Conservation (phyloP, 306 rosid genomes). For the Adenanthera pavonina region DNA sequence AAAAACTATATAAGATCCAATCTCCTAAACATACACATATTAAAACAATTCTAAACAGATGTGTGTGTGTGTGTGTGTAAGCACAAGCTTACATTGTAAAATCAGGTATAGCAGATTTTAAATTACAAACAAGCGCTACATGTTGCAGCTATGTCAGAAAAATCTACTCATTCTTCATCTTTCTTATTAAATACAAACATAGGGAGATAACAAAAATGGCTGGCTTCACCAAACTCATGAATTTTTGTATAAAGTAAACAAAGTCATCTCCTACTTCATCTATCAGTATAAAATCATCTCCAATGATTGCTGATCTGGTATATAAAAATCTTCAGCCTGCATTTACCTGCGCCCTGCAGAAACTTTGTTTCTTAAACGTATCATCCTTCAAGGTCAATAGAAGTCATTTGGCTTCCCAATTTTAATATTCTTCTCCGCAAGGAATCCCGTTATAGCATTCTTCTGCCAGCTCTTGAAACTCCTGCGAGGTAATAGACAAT, state of each 20-base stretch:
- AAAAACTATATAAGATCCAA: background rate
- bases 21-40: background rate
- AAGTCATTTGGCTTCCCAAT: slow-evolving; percentile 82
- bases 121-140: background rate
- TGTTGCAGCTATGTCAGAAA: background rate
- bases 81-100: background rate
- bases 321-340: slow-evolving; percentile 22
- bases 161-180: background rate
- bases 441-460: slow-evolving; percentile 78
- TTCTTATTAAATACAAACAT: background rate
- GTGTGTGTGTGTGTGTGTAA: background rate
- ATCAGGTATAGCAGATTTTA: background rate
- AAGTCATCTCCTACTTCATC: slow-evolving; percentile 17
- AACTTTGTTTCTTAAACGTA: slow-evolving; percentile 1
- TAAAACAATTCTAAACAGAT: background rate
- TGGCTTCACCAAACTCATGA: slow-evolving; percentile 3
- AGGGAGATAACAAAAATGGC: background rate
- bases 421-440: slow-evolving; percentile 63
- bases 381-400: slow-evolving; percentile 42
- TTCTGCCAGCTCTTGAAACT: slow-evolving; percentile 97
- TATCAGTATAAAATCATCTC: slow-evolving; percentile 12
- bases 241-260: slow-evolving; percentile 7
- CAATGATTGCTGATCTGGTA: slow-evolving; percentile 18
- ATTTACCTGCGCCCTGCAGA: slow-evolving; percentile 13
- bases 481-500: slow-evolving; percentile 63